A percentile compares a stretch with the other conserved stretches of the same genome.
These are phyloP conservation scores for Talaromyces borbonicus DNA, from an alignment of 495 filamentous ascomycete genomes.

Conservation along the genomic window DNA sequence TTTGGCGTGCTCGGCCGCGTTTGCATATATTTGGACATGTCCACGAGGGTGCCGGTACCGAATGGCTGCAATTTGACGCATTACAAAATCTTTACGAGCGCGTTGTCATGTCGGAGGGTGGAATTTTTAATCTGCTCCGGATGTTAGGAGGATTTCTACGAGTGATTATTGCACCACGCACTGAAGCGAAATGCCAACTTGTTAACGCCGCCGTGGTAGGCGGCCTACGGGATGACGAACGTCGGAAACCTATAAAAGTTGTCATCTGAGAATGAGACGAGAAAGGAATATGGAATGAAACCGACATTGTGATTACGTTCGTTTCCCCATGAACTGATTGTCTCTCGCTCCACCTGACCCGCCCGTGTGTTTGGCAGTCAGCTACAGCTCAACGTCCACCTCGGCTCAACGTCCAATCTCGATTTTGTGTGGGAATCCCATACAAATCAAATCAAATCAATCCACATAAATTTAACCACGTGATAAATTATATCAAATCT, in stretches of 20 bases:
- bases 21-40: constrained; percentile 74
- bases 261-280: constrained; percentile 7
- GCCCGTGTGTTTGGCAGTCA: too few species aligned
- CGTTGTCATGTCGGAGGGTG: constrained; percentile 12
- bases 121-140: constrained; percentile 12
- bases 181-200: constrained; percentile 18
- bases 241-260: constrained; percentile 11
- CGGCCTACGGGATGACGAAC: constrained; percentile 17
- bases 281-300: too few species aligned
- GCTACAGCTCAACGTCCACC: too few species aligned
- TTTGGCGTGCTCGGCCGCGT: constrained; percentile 56
- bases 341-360: too few species aligned
- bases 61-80: constrained; percentile 14
- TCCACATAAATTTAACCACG: too few species aligned
- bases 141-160: constrained; percentile 8
- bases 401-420: too few species aligned
- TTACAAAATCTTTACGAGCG: constrained; percentile 16
- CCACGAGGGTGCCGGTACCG: constrained; percentile 50
- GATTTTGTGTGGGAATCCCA: too few species aligned
- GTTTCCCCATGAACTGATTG: too few species aligned
- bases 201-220: constrained; percentile 18
- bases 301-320: too few species aligned
- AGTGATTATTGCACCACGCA: too few species aligned
- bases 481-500: too few species aligned
- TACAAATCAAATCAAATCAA: too few species aligned